Evolutionary conservation across 2,329 filamentous ascomycete genomes (phyloP).

Genomic region (Exophiala bonariae): DNA sequence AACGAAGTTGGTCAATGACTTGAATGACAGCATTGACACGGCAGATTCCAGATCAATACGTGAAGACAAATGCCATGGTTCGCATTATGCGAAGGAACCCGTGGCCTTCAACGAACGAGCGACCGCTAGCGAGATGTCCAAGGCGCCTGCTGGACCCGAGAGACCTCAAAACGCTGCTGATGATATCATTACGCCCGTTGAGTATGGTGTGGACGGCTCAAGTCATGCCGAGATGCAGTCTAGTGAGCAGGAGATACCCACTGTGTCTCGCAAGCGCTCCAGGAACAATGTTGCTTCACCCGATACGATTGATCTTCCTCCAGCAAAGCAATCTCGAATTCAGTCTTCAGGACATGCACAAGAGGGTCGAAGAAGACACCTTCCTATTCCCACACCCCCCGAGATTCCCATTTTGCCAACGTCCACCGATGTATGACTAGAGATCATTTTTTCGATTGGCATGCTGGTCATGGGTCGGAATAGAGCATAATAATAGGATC

Average conservation of each 20-base stretch:
- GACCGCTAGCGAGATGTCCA: neutral
- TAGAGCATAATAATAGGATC: too few species aligned
- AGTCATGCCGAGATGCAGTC: too few species aligned
- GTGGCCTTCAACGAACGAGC: constrained; percentile 2
- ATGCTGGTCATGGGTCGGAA: too few species aligned
- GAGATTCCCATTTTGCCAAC: constrained; percentile 25
- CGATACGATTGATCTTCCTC: too few species aligned
- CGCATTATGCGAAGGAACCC: too few species aligned
- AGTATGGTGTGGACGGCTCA: too few species aligned
- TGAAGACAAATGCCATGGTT: neutral
- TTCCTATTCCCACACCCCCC: constrained; percentile 22
- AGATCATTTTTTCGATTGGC: too few species aligned
- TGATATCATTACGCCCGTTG: too few species aligned
- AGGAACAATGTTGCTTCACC: too few species aligned
- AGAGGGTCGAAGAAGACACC: neutral
- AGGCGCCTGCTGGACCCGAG: too few species aligned
- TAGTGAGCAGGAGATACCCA: neutral
- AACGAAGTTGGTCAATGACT: neutral
- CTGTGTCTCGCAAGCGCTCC: neutral
- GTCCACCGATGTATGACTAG: constrained; percentile 16
- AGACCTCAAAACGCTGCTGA: too few species aligned
- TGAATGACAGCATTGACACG: neutral
- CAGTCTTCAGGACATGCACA: neutral
- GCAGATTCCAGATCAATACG: neutral
- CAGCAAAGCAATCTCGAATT: neutral